Conservation (phyloP, 345 rosid species). For the Populus pruinosa region DNA sequence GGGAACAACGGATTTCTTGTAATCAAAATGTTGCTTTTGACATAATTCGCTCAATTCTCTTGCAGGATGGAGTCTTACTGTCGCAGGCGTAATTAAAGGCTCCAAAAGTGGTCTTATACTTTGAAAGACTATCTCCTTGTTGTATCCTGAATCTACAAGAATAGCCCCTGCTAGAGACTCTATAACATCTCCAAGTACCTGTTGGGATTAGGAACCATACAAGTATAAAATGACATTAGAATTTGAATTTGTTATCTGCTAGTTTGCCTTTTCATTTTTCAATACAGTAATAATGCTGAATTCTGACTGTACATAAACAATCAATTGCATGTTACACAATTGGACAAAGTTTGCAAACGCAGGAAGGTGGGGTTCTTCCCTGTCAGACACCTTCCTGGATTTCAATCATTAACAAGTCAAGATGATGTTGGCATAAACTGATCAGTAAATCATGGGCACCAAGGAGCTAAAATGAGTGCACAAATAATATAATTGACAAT, state of each 20-base stretch:
- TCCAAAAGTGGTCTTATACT: slow-evolving; percentile 73
- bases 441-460: background rate
- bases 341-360: background rate
- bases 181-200: slow-evolving; percentile 88
- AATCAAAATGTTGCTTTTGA: slow-evolving; percentile 36
- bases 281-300: background rate
- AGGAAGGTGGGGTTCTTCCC: background rate
- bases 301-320: background rate
- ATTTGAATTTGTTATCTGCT: background rate
- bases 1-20: slow-evolving; percentile 10
- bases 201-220: background rate
- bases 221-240: background rate
- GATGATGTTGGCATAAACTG: background rate
- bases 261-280: background rate
- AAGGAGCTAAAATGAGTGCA: background rate
- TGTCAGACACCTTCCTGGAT: background rate
- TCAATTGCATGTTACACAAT: background rate
- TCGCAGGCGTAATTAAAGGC: slow-evolving; percentile 64
- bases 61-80: slow-evolving; percentile 57
- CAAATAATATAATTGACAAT: background rate
- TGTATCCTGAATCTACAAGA: slow-evolving; percentile 67
- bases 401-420: background rate
- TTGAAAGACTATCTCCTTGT: slow-evolving; percentile 51
- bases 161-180: slow-evolving; percentile 93
- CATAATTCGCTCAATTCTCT: slow-evolving; percentile 59